Evolutionary conservation across 2,329 filamentous ascomycete species (phyloP).

Genomic region (Aspergillus uvarum): DNA sequence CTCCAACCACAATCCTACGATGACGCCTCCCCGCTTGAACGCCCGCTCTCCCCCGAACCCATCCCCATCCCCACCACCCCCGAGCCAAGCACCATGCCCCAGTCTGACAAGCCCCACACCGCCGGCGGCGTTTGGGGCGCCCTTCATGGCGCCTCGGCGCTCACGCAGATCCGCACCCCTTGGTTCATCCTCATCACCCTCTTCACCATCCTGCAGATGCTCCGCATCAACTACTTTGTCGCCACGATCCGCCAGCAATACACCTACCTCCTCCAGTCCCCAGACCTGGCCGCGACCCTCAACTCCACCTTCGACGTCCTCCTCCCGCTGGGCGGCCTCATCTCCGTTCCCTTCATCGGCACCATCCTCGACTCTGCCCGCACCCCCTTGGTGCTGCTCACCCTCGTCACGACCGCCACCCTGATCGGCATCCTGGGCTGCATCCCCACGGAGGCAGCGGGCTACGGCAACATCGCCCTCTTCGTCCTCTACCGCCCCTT

Average conservation of each 20-base stretch:
- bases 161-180: constrained; percentile 31
- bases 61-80: constrained; percentile 21
- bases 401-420: constrained; percentile 71
- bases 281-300: constrained; percentile 62
- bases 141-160: constrained; percentile 15
- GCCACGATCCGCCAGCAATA: constrained; percentile 84
- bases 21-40: constrained; percentile 7
- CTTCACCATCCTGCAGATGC: constrained; percentile 76
- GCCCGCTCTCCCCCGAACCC: constrained; percentile 29
- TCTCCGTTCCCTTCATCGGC: constrained; percentile 86
- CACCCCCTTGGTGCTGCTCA: constrained; percentile 67
- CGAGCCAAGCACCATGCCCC: constrained; percentile 37
- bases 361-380: constrained; percentile 72
- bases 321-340: constrained; percentile 75
- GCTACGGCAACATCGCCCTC: constrained; percentile 72
- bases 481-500: constrained; percentile 84
- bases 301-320: constrained; percentile 87
- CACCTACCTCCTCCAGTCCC: constrained; percentile 67
- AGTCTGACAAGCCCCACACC: constrained; percentile 28
- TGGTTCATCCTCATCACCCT: constrained; percentile 85
- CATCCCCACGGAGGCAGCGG: constrained; percentile 67
- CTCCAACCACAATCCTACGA: constrained; percentile 8
- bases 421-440: constrained; percentile 74
- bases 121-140: constrained; percentile 75
- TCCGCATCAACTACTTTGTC: constrained; percentile 88